These are phyloP conservation scores for Venustampulla echinocandica DNA, from an alignment of 495 filamentous ascomycete species.

Conservation along the genomic window DNA sequence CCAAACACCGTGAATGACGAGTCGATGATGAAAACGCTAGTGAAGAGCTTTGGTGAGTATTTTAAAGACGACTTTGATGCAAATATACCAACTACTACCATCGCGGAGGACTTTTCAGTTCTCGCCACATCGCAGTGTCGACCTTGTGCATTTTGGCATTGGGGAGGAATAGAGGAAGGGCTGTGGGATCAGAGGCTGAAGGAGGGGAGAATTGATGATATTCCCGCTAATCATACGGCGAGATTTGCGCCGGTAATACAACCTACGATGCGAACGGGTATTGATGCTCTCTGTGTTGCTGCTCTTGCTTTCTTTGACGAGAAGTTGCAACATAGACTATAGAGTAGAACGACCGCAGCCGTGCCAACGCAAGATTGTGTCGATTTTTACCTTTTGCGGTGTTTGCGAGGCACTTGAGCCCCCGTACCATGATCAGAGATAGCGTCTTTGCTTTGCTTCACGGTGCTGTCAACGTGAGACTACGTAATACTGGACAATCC, in stretches of 20 bases:
- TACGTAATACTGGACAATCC: too few relatives aligned
- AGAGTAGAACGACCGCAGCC: too few relatives aligned
- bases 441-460: too few relatives aligned
- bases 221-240: conserved; percentile 50
- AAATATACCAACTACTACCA: conserved; percentile 20
- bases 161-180: conserved; percentile 38
- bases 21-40: conserved; percentile 30
- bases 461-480: too few relatives aligned
- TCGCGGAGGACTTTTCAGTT: conserved; percentile 49
- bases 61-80: conserved; percentile 29
- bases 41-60: conserved; percentile 33
- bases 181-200: conserved; percentile 24
- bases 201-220: conserved; percentile 31
- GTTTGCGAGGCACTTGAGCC: too few relatives aligned
- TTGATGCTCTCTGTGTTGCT: conserved; percentile 46
- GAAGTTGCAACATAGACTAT: too few relatives aligned
- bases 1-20: conserved; percentile 48
- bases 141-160: conserved; percentile 49
- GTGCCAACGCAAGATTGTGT: too few relatives aligned
- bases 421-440: too few relatives aligned
- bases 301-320: conserved; percentile 46
- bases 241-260: conserved; percentile 53
- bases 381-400: too few relatives aligned
- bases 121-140: conserved; percentile 39
- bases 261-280: conserved; percentile 46